Conservation (phyloP, 805 yeast species). For the Pichia cephalocereana region DNA sequence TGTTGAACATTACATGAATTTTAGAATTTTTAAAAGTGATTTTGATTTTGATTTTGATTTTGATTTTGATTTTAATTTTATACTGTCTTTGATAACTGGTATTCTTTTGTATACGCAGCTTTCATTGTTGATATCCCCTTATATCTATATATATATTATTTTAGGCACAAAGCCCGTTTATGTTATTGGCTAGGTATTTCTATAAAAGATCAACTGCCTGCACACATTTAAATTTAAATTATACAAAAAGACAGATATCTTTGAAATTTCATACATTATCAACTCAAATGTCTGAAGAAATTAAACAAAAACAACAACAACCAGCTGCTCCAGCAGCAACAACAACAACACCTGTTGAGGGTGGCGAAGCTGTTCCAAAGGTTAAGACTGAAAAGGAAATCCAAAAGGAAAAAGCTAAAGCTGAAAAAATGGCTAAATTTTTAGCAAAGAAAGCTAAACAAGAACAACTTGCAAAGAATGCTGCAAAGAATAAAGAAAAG, state of each 20-base stretch:
- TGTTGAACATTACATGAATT: too few relatives aligned
- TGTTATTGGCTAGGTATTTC: constrained; percentile 17
- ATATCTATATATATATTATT: too few relatives aligned
- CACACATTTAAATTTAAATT: not conserved
- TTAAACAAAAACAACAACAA: constrained; percentile 4
- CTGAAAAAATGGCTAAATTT: constrained; percentile 52
- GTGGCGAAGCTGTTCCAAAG: constrained; percentile 34
- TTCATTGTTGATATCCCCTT: too few relatives aligned
- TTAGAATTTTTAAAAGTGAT: too few relatives aligned
- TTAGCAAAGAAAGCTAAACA: constrained; percentile 75
- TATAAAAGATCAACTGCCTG: constrained; percentile 5
- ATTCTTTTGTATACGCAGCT: not conserved
- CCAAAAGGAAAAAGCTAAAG: constrained; percentile 54
- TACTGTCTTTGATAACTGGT: not conserved
- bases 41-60: too few relatives aligned
- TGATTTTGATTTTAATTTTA: too few relatives aligned
- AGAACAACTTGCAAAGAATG: constrained; percentile 44
- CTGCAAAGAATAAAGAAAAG: constrained; percentile 35
- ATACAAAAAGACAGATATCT: constrained; percentile 5
- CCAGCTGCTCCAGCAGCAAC: too few relatives aligned
- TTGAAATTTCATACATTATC: not conserved
- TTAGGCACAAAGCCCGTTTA: constrained; percentile 11
- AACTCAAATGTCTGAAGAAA: constrained; percentile 19
- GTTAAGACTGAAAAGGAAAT: constrained; percentile 59
- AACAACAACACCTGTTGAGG: not conserved